These are phyloP conservation scores for Fusarium sp. DNA, from an alignment of 2,329 filamentous ascomycete genomes.

Conservation along the genomic window DNA sequence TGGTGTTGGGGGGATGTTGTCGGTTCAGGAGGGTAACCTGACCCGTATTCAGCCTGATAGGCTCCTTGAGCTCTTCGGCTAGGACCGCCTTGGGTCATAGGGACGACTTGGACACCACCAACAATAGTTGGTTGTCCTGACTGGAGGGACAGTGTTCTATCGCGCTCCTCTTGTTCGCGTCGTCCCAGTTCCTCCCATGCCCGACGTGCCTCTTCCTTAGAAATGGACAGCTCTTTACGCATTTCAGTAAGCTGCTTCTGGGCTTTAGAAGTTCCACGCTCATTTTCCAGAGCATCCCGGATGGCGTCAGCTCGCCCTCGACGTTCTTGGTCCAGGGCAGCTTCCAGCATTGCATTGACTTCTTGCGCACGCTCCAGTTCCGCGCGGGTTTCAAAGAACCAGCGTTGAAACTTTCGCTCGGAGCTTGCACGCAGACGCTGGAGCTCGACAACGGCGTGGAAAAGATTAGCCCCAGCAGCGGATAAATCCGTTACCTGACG, in stretches of 20 bases:
- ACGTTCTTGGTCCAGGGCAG: conserved; percentile 80
- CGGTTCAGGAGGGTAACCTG: conserved; percentile 55
- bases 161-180: conserved; percentile 91
- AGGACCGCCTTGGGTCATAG: conserved; percentile 81
- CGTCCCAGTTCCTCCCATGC: conserved; percentile 98
- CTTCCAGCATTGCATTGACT: conserved; percentile 83
- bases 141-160: conserved; percentile 86
- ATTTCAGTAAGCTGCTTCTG: conserved; percentile 89
- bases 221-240: conserved; percentile 92
- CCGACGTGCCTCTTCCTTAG: conserved; percentile 93
- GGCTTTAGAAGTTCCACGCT: conserved; percentile 78
- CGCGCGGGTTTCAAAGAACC: conserved; percentile 95
- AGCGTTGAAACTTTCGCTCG: conserved; percentile 96
- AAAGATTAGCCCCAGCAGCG: conserved; percentile 94
- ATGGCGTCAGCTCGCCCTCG: conserved; percentile 76
- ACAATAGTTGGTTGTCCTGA: conserved; percentile 90
- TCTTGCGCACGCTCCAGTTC: conserved; percentile 90
- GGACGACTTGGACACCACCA: conserved; percentile 94
- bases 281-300: conserved; percentile 73
- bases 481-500: conserved; percentile 98
- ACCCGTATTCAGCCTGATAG: conserved; percentile 51
- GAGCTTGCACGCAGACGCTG: conserved; percentile 94
- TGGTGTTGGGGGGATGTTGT: conserved; percentile 60
- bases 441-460: conserved; percentile 96
- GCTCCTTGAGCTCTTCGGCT: conserved; percentile 58